Evolutionary conservation across 371 early-diverging fungal species (phyloP).

Genomic region (Lichtheimia hyalospora): DNA sequence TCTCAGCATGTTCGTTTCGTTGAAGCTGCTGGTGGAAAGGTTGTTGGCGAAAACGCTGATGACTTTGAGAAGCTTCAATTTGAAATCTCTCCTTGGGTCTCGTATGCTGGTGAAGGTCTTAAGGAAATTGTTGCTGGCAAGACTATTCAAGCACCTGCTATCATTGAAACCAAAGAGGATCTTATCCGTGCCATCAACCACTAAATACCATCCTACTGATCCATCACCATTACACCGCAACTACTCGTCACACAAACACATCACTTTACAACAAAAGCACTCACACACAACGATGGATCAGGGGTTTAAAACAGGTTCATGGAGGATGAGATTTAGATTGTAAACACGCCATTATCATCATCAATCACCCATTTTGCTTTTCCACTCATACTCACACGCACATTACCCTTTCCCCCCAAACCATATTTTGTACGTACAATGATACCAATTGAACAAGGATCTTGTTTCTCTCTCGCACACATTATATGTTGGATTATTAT

Average conservation of each 20-base stretch:
- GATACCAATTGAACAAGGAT: not conserved
- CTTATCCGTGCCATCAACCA: conserved; percentile 29
- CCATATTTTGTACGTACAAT: not conserved
- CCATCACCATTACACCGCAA: no score
- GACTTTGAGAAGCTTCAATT: conserved; percentile 56
- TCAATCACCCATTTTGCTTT: not conserved
- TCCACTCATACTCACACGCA: not conserved
- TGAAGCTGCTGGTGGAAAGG: conserved; percentile 81
- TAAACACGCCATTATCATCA: no score
- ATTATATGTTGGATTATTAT: no score
- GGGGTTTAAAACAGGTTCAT: no score
- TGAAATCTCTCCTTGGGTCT: conserved; percentile 90
- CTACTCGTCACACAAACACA: no score
- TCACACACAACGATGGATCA: not conserved
- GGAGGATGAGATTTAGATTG: no score
- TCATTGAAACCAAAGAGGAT: conserved; percentile 48
- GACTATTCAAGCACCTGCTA: conserved; percentile 45
- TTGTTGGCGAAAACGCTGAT: conserved; percentile 53
- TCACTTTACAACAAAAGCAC: no score
- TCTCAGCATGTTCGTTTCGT: conserved; percentile 84
- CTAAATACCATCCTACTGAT: not conserved
- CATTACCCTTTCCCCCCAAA: not conserved
- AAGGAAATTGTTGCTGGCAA: conserved; percentile 63
- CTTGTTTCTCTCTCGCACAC: no score
- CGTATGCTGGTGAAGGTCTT: conserved; percentile 93